A percentile compares a stretch with the other conserved stretches of the same genome.
phyloP scores from a whole-genome alignment of 371 early-diverging fungal species.

The Thermomucor indicae-seudaticae region DNA sequence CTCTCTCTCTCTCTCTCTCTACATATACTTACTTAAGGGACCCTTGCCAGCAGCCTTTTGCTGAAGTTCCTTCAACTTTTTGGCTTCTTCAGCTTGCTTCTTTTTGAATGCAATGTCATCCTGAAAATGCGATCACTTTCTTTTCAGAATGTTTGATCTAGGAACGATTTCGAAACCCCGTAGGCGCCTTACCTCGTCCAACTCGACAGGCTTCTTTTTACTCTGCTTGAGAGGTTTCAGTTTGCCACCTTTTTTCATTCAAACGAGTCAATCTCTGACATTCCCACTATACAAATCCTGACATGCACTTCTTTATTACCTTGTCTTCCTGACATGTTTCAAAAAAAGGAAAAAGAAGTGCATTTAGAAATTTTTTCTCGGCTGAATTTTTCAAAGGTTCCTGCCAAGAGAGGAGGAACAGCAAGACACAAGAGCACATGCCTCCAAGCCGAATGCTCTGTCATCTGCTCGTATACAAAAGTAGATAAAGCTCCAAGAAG shows the following conservation, averaged over 20 bases:
- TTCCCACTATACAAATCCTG: not conserved
- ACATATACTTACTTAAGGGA: slow-evolving; percentile 66
- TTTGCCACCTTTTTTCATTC: slow-evolving; percentile 14
- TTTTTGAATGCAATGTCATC: slow-evolving; percentile 50
- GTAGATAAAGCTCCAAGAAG: too few species aligned
- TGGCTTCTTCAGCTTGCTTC: slow-evolving; percentile 79
- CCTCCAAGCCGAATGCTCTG: too few species aligned
- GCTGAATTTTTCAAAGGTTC: too few species aligned
- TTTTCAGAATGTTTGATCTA: not conserved
- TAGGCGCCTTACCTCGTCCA: slow-evolving; percentile 10
- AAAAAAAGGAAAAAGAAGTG: not conserved
- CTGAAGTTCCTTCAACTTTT: slow-evolving; percentile 77
- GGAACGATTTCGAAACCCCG: not conserved
- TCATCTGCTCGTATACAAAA: too few species aligned
- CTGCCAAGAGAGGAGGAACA: too few species aligned
- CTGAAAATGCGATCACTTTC: slow-evolving; percentile 1
- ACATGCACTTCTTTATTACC: slow-evolving; percentile 3
- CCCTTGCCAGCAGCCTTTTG: slow-evolving; percentile 77
- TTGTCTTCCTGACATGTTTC: slow-evolving; percentile 20
- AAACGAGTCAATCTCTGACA: not conserved
- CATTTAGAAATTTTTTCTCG: too few species aligned
- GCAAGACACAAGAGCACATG: too few species aligned
- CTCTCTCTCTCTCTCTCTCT: too few species aligned
- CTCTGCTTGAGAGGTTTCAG: slow-evolving; percentile 23
- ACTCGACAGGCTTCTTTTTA: slow-evolving; percentile 15